Evolutionary conservation across 192 early-diverging fungal species (phyloP), one percentile per base, ranked within the genome.

Genomic region (Backusella westeae): DNA sequence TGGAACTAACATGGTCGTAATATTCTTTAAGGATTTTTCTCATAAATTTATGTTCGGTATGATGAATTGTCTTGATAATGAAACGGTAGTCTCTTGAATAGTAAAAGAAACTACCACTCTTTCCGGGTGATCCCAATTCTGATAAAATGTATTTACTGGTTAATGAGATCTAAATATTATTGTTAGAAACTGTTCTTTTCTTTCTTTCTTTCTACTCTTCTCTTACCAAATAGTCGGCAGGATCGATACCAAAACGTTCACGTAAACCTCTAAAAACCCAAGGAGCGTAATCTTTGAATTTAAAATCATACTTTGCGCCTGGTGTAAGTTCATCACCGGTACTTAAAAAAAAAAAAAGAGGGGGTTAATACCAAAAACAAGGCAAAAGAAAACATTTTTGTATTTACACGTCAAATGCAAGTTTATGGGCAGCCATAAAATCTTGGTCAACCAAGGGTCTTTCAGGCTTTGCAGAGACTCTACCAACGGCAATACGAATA

Each of bases 231-330:
- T 99, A 99, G 72, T 99, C 96, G 34, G 93, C 91, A 15, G 96
- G 88, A 80, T 97, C 94, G 36, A 99, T 92, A 35, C 91, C 85
- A 84, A 97, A 97, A 10, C 87, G 87, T 68, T 96, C 94, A 44
- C 98, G 86, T 73, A 99, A 90, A 78, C 89, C 85, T 56, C 96
- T 91, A 77, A 99, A 99, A 15, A 96, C 95, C 96, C 96, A 97
- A 1, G 97, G 98, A 10, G 96, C 95, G 79, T 98, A 98, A 82
- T 99, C 98, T 82, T 99, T 99, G 81, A 98, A 99, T 84, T 99
- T 98, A 81, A 98, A 99, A 76, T 99, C 97, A 87, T 98, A 99
- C 71, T 91, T 90, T 38, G 96, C 93, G 15, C 91, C 92, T 19
- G 98, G 95, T 10, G 95, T 97, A 83, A 98, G 81, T 82, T 99